Conservation (phyloP, 805 yeast genomes). For the Teunomyces barrocoloradensis region DNA sequence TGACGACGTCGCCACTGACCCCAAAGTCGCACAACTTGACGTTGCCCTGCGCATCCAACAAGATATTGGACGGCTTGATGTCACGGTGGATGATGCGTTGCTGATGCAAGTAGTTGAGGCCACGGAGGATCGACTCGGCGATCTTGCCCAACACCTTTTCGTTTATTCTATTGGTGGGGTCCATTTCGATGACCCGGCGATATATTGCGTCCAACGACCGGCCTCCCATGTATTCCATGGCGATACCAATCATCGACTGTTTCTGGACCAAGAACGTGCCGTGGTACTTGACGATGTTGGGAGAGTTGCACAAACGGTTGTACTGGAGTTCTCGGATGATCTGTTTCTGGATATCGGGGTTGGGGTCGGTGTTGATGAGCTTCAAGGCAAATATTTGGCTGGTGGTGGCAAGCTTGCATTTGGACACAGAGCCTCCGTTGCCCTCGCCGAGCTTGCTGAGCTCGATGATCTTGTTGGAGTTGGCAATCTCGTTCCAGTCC, state of each 20-base stretch:
- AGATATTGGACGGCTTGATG: slow-evolving; percentile 91
- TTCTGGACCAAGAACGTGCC: slow-evolving; percentile 84
- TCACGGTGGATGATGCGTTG: slow-evolving; percentile 91
- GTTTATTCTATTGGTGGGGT: slow-evolving; percentile 77
- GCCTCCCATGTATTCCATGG: slow-evolving; percentile 98
- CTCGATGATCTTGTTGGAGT: slow-evolving; percentile 60
- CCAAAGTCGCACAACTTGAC: slow-evolving; percentile 97
- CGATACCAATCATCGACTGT: slow-evolving; percentile 80
- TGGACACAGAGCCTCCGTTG: slow-evolving; percentile 84
- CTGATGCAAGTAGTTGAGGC: slow-evolving; percentile 84
- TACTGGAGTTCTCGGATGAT: slow-evolving; percentile 88
- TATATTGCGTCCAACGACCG: slow-evolving; percentile 88
- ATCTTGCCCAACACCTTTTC: slow-evolving; percentile 91
- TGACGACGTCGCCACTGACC: slow-evolving; percentile 94
- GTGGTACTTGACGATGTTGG: slow-evolving; percentile 85
- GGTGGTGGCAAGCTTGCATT: slow-evolving; percentile 53
- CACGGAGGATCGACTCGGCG: slow-evolving; percentile 80
- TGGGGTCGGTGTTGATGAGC: slow-evolving; percentile 69
- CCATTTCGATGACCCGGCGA: slow-evolving; percentile 62
- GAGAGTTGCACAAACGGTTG: slow-evolving; percentile 77
- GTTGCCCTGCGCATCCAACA: slow-evolving; percentile 71
- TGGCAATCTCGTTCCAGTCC: slow-evolving; percentile 69
- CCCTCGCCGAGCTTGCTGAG: slow-evolving; percentile 86
- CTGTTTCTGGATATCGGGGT: slow-evolving; percentile 86
- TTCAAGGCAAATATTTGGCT: slow-evolving; percentile 78